phyloP scores from a whole-genome alignment of 2,329 filamentous ascomycete genomes.

The Cercospora nicotianae region DNA sequence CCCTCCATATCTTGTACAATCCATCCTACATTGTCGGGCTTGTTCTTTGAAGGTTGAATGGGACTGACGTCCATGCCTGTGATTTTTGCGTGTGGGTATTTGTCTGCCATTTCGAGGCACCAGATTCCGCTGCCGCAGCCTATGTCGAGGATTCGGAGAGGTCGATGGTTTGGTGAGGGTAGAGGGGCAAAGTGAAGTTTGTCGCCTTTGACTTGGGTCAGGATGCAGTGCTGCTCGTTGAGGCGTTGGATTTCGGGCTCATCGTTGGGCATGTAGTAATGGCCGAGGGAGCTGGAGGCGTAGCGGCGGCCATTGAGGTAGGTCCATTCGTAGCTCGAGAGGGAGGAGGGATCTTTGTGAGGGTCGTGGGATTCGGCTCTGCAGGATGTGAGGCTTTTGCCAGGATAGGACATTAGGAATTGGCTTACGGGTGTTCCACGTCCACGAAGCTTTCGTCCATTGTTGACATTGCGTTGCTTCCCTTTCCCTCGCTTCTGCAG shows the following conservation, averaged over 20 bases:
- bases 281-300: conserved; percentile 27
- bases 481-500: neutral
- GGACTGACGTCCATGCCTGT: conserved; percentile 31
- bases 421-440: conserved; percentile 3
- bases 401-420: too few relatives aligned
- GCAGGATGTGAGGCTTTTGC: neutral
- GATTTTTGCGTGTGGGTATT: conserved; percentile 28
- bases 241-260: conserved; percentile 31
- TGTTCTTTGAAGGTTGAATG: conserved; percentile 25
- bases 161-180: conserved; percentile 2
- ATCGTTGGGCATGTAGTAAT: conserved; percentile 33
- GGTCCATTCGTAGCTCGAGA: conserved; percentile 22
- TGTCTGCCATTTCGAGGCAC: conserved; percentile 30
- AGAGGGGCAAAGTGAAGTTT: conserved; percentile 24
- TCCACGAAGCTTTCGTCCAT: conserved; percentile 3
- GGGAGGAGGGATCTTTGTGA: neutral
- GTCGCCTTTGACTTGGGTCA: conserved; percentile 27
- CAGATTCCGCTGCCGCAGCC: conserved; percentile 32
- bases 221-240: conserved; percentile 30
- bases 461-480: neutral
- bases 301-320: conserved; percentile 29
- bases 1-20: conserved; percentile 27
- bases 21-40: conserved; percentile 30
- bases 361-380: neutral
- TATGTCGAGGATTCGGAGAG: conserved; percentile 24